Evolutionary conservation across 1,284 basidiomycete genomes (phyloP), one percentile per base, ranked within the genome.

Genomic region (Chondrostereum purpureum): DNA sequence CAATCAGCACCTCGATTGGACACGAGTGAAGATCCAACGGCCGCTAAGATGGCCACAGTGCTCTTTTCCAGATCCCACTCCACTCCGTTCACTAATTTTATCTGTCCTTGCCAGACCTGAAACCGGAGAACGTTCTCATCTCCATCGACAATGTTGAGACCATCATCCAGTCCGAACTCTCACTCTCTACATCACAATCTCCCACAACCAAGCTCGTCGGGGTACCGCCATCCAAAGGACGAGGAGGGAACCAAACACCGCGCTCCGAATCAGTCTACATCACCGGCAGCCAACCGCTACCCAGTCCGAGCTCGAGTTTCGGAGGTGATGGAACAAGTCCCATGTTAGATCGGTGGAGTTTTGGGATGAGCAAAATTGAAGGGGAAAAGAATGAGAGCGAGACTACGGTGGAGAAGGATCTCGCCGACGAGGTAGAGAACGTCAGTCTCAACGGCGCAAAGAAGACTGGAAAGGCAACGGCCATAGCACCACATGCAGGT

Each of bases 101-200:
- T n/a, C n/a, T n/a, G n/a, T n/a, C n/a, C n/a, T n/a, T n/a, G n/a
- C n/a, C 47, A 81, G 94, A 99, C 65, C 76, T 99, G 54, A 99
- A 99, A 67, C 95, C 95, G 0, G 95, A 99, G 64, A 99, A 99
- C 66, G 93, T 99, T 23, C 78, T 99, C 45, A 94, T 99, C 55
- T 89, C 83, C 66, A 98, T 99, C 58, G 95, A 98, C 57, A 91
- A 98, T 60, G 95, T 99, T 55, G 95, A 99, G 61, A 75, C 83
- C 2, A 92, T 98, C 58, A 94, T 99, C 38, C 80, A 87, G 53
- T 73, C 89, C 12, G 94, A 98, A 64, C 72, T 94, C 48, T 82
- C 83, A 11, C 36, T 38, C 68, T 73, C 19, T 73, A 72, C 16
- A 63, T 71, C 14, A 69, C 70, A 35, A 65, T 67, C 6, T 66